Evolutionary conservation across 2,329 filamentous ascomycete species (phyloP), one percentile per base, ranked within the genome.

Genomic region (Ophiosphaerella herpotricha): DNA sequence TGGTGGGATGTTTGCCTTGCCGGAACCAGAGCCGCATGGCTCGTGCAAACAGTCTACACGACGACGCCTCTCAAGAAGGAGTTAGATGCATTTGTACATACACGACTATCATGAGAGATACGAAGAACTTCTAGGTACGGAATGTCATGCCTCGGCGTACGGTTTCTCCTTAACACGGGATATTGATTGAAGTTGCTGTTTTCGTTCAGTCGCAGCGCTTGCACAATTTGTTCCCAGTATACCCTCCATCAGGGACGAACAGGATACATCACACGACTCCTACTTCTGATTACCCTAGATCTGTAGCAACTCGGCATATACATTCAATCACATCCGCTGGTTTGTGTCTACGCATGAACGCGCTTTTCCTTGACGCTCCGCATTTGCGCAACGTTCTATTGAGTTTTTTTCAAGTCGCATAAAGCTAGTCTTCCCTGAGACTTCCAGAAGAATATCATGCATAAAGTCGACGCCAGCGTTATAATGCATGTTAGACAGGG

Each of bases 21-120:
- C 55, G 54, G 41, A 46, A 46, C 54, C 48, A 48, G 50, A 58
- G 50, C 47, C 48, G 44, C 49, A 60, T 54, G 53, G 56, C 51
- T 52, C 47, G 48, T 55, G 54, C 61, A 52, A 60, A 56, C 54
- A 54, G 44, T 58, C 54, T 53, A 52, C 52, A 50, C 49, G 38
- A 44, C 47, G 48, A 54, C 48, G 38, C 52, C 54, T 58, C 46
- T 50, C 50, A 50, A 46, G 46, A 54, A 50, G 43, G 50, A 49
- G 42, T 46, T 53, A 40, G 47, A 59, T 54, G 55, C 50, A 57
- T 58, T 62, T 71, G 68, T 72, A 71, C 46, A 72, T 70, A 71
- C 26, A 29, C 55, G 50, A 52, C 53, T 45, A 48, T 52, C 51
- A 48, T 44, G 51, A 50, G 50, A 55, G 58, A 50, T 61, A 46